These are phyloP conservation scores for Phytophthora fragariaefolia DNA, from an alignment of 352 stramenopile genomes.

Conservation along the genomic window DNA sequence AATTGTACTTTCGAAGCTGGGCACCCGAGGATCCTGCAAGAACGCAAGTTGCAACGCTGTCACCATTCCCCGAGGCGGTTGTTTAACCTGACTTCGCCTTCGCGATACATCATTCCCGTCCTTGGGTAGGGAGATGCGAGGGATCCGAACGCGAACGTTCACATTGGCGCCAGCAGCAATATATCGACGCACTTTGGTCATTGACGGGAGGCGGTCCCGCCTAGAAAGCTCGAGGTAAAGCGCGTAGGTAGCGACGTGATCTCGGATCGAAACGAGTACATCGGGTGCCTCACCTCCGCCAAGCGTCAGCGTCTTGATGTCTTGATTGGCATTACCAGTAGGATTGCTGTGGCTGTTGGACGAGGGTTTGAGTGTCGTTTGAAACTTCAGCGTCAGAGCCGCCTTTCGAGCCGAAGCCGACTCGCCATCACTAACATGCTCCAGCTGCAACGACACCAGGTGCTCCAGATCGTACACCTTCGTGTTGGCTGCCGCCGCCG, in stretches of 20 bases:
- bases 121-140: constrained; percentile 19
- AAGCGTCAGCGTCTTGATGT: constrained; percentile 61
- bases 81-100: constrained; percentile 24
- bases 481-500: constrained; percentile 15
- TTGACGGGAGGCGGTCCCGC: constrained; percentile 40
- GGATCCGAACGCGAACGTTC: constrained; percentile 52
- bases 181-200: constrained; percentile 48
- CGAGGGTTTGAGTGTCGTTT: constrained; percentile 30
- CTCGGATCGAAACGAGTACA: constrained; percentile 39
- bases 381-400: constrained; percentile 64
- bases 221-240: constrained; percentile 57
- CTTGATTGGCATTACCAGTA: constrained; percentile 32
- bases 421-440: constrained; percentile 61
- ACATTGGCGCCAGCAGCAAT: constrained; percentile 60
- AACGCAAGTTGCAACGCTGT: constrained; percentile 67
- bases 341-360: constrained; percentile 30
- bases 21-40: constrained; percentile 32
- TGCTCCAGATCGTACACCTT: constrained; percentile 54
- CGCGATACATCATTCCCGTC: constrained; percentile 24
- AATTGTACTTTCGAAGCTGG: constrained; percentile 43
- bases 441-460: constrained; percentile 56
- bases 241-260: constrained; percentile 63
- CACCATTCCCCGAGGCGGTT: constrained; percentile 34
- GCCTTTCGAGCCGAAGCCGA: constrained; percentile 37
- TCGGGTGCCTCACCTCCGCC: constrained; percentile 51